Evolutionary conservation across 768 basidiomycete species (phyloP), one percentile per base, ranked within the genome.

Genomic region (Thelephora aurantiotincta): DNA sequence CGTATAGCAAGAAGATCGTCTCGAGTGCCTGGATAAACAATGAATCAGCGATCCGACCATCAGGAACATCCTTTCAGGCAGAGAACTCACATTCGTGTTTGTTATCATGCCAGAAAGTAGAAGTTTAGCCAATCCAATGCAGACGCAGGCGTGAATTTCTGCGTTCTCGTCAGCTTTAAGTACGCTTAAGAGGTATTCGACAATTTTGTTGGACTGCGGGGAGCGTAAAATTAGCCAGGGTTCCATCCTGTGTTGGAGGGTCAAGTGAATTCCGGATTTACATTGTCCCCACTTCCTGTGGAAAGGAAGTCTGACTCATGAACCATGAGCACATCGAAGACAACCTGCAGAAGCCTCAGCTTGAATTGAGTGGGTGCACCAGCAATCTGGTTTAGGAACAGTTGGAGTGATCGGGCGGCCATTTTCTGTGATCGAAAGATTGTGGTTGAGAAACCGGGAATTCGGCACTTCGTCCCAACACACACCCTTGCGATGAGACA

Each of bases 241-340:
- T 45, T 26, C 30, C 20, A 33, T 34, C 26, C 3, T 23, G 14
- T 30, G 2, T 30, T 19, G 33, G 2, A 20, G 35, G 22, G 26
- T 9, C 35, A 50, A 46, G 26, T 7, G 35, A 30, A 30, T 38
- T 5, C 22, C 44, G 23, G 11, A 60, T 63, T 2, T 52, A 66
- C 68, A 48, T 61, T 60, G 16, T 30, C 26, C 26, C 54, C 36
- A 59, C 53, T 59, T 35, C 71, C 58, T 59, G 69, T 34, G 54
- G 71, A 72, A 51, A 86, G 69, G 60, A 85, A 71, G 43, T 72
- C 73, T 38, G 66, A 70, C 48, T 86, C 82, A 52, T 94, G 82
- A 0, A 86, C 77, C 78, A 91, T 91, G 46, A 93, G 64, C 34
- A 90, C 70, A 60, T 96, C 92, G 55, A 94, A 89, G 3, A 91